Evolutionary conservation across 1,139 yeast species (phyloP).

Genomic region (Arxiozyma telluris): DNA sequence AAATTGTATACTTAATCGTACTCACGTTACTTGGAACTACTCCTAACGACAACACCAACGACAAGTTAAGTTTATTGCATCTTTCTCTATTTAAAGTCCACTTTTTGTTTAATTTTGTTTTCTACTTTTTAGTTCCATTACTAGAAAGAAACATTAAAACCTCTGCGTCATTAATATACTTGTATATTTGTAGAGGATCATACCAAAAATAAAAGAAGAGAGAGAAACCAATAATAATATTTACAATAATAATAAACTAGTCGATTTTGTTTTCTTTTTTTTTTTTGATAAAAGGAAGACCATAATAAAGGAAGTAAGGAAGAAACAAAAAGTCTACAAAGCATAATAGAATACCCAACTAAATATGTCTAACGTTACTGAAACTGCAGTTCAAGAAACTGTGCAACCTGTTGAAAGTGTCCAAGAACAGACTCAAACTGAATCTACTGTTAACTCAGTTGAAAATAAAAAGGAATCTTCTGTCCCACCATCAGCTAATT

Average conservation of each 20-base stretch:
- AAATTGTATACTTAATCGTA: too few relatives aligned
- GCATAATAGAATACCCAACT: neutral
- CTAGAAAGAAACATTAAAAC: neutral
- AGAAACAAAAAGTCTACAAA: neutral
- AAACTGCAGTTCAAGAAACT: conserved; percentile 2
- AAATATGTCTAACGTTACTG: conserved; percentile 1
- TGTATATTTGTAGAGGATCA: neutral
- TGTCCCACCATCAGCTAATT: conserved; percentile 22
- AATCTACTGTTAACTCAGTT: conserved; percentile 3
- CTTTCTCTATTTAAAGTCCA: neutral
- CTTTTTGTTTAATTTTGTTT: too few relatives aligned
- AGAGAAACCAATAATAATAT: too few relatives aligned
- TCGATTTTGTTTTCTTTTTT: too few relatives aligned
- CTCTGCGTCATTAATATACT: neutral
- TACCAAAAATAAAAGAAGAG: too few relatives aligned
- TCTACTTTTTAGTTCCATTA: neutral
- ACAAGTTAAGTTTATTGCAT: neutral
- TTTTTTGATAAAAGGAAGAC: too few relatives aligned
- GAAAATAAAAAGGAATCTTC: conserved; percentile 10
- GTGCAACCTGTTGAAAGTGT: neutral
- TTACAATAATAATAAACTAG: too few relatives aligned
- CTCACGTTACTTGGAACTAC: too few relatives aligned
- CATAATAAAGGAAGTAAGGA: neutral
- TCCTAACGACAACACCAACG: neutral
- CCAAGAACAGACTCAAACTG: neutral